Percentiles rank a stretch among this genome's conserved stretches.
Conservation (phyloP, 768 basidiomycete species). For the Boletus coccyginus region DNA sequence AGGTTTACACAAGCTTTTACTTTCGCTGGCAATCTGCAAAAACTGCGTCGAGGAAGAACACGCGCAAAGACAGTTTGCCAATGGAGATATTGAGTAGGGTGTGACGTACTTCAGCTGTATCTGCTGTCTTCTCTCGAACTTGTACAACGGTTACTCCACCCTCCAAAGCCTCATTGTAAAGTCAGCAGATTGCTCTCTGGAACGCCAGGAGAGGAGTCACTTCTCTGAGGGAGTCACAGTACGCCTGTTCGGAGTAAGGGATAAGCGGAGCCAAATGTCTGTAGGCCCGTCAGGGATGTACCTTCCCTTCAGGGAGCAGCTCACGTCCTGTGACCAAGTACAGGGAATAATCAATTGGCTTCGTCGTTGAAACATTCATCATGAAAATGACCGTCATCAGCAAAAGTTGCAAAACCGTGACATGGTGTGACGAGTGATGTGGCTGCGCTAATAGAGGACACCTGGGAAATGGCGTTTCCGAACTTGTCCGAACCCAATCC, state of each 20-base stretch:
- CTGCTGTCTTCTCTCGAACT: slow-evolving; percentile 79
- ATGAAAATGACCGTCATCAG: too few species aligned
- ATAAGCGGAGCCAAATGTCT: background rate
- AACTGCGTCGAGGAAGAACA: slow-evolving; percentile 47
- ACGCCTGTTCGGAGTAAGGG: slow-evolving; percentile 44
- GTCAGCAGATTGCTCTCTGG: background rate
- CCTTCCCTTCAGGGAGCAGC: slow-evolving; percentile 74
- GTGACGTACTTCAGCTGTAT: slow-evolving; percentile 70
- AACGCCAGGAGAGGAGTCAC: slow-evolving; percentile 33
- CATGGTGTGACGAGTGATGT: too few species aligned
- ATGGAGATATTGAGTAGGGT: background rate
- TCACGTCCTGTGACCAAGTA: slow-evolving; percentile 88
- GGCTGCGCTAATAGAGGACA: too few species aligned
- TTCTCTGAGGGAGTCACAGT: slow-evolving; percentile 72
- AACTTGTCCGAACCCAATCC: too few species aligned
- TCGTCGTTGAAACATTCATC: background rate
- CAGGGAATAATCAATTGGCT: slow-evolving; percentile 58
- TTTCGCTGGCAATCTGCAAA: slow-evolving; percentile 64
- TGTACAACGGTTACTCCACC: slow-evolving; percentile 92
- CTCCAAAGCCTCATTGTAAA: slow-evolving; percentile 55
- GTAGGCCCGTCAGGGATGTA: slow-evolving; percentile 24
- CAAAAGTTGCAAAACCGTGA: too few species aligned
- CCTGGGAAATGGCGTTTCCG: too few species aligned
- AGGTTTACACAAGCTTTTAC: slow-evolving; percentile 69
- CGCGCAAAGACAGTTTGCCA: background rate